Base-by-base conservation (phyloP, 345 rosid genomes). In the Populus davidiana region DNA sequence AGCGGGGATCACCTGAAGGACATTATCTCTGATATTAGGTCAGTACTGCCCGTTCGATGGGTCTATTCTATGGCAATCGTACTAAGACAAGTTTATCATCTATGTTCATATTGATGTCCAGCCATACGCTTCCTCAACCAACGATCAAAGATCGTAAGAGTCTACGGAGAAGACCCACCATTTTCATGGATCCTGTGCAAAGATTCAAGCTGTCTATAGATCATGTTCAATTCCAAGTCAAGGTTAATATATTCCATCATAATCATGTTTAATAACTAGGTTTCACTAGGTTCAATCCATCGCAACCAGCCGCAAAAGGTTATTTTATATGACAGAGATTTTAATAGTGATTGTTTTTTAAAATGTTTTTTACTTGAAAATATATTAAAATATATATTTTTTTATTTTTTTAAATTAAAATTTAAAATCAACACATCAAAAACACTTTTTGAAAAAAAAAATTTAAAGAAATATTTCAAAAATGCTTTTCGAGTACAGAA, bases 231-330 rank as follows among this genome's bases (percentile, higher is more conserved):
- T 33, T 52, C 65, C 7, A 56, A 69, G 62, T n/a, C 74, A 33
- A 71, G 20, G 8, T n/a, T 20, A 43, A 43, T 11, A 36, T 5
- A 16, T 7, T 65, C 12, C 14, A 61, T 74, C 63, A 59, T 36
- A 66, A 65, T 47, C 29, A 21, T 44, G 43, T 64, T 9, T 4
- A 3, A 17, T 65, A 65, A 33, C 56, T 23, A 8, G 36, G 17
- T 54, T 69, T 62, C n/a, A n/a, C n/a, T n/a, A n/a, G n/a, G n/a
- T n/a, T n/a, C 70, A 47, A 74, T 74, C 49, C 69, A 13, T 33
- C 5, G 49, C 29, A 21, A 62, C n/a, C 8, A 61, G 78, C 70
- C 75, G 31, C 78, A 61, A 47, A 31, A 56, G 5, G 27, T 69
- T 49, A 27, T 50, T 54, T 54, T 69, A 6, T 12, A 3, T 63